A percentile compares a stretch with the other conserved stretches of the same genome.
Conservation (phyloP, 176 grass and related monocot genomes). For the Hordeum vulgare region DNA sequence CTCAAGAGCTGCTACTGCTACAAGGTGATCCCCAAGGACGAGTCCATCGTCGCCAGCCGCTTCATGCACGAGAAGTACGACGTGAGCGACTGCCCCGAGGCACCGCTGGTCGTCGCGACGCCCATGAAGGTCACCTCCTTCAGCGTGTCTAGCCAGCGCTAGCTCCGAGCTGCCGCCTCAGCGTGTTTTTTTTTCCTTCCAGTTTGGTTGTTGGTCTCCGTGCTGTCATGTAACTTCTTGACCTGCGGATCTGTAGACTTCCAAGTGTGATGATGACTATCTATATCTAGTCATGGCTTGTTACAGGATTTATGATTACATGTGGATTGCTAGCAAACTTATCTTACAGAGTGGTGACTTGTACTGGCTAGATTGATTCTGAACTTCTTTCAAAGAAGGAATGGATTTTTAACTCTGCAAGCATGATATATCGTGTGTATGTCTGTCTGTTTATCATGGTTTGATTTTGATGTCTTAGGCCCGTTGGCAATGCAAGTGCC, state of each 20-base stretch:
- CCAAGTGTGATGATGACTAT: neutral
- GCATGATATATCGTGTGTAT: neutral
- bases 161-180: slow-evolving; percentile 14
- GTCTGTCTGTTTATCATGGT: neutral
- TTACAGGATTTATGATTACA: neutral
- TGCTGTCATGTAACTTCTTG: slow-evolving; percentile 22
- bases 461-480: neutral
- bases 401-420: neutral
- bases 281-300: neutral
- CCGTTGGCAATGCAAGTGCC: neutral
- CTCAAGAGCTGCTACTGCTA: slow-evolving; percentile 94
- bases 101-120: slow-evolving; percentile 78
- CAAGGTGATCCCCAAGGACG: slow-evolving; percentile 83
- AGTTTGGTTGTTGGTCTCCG: neutral
- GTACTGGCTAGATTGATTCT: neutral
- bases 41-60: slow-evolving; percentile 66
- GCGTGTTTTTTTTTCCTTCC: neutral
- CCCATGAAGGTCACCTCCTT: slow-evolving; percentile 89
- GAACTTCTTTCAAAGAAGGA: neutral
- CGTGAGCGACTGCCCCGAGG: slow-evolving; percentile 56
- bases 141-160: slow-evolving; percentile 58
- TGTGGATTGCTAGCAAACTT: neutral
- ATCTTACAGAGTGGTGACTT: neutral
- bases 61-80: slow-evolving; percentile 95
- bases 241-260: neutral